These are phyloP conservation scores for Tylopilus rubrobrunneus DNA, from an alignment of 768 basidiomycete species.

Conservation along the genomic window DNA sequence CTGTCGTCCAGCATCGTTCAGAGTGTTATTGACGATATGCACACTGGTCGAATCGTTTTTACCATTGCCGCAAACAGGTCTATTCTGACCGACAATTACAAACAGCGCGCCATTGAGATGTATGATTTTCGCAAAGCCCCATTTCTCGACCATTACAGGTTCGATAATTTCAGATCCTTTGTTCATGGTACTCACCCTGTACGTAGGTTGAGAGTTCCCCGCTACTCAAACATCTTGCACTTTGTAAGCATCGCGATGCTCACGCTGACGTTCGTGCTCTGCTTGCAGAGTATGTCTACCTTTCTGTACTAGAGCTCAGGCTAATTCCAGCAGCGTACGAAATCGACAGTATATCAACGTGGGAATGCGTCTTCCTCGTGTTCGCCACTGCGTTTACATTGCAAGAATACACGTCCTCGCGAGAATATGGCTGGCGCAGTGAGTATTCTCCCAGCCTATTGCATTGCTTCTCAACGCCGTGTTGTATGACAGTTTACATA, in stretches of 20 bases:
- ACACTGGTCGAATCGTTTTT: constrained; percentile 73
- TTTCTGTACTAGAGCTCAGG: neutral
- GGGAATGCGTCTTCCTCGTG: constrained; percentile 72
- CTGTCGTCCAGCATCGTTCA: constrained; percentile 81
- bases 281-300: constrained; percentile 59
- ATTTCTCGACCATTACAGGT: constrained; percentile 84
- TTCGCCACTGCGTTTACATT: constrained; percentile 76
- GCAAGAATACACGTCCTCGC: constrained; percentile 84
- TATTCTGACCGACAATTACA: constrained; percentile 89
- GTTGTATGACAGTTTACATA: constrained; percentile 57
- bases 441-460: constrained; percentile 31
- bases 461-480: neutral
- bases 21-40: constrained; percentile 83
- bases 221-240: constrained; percentile 73
- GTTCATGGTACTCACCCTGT: neutral
- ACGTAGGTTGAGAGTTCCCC: constrained; percentile 71
- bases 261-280: constrained; percentile 66
- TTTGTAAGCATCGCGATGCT: constrained; percentile 73
- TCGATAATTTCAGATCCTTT: neutral
- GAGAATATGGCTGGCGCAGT: constrained; percentile 87
- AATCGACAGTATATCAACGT: constrained; percentile 44
- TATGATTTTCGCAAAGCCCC: constrained; percentile 66
- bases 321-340: constrained; percentile 49
- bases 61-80: constrained; percentile 60
- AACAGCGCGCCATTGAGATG: constrained; percentile 65